Evolutionary conservation across 352 stramenopile species (phyloP).

Genomic region (Hyaloperonospora arabidopsidis): DNA sequence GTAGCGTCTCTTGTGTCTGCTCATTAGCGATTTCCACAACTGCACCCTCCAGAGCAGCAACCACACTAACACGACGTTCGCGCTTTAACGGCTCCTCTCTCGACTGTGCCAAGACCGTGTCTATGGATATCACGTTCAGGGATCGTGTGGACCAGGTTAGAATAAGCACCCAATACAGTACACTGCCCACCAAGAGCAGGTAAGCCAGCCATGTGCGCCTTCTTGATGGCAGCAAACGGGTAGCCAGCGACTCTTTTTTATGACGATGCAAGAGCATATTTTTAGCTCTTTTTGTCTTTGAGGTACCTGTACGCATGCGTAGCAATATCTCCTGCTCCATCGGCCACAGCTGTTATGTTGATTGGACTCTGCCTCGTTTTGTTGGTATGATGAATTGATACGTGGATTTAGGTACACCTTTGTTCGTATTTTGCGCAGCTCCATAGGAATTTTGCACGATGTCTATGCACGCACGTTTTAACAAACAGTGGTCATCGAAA

Average conservation of each 20-base stretch:
- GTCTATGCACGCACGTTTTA: too few relatives aligned
- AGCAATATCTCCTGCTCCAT: conserved; percentile 20
- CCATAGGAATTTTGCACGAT: too few relatives aligned
- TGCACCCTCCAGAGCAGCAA: too few relatives aligned
- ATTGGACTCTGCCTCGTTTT: too few relatives aligned
- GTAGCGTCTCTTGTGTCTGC: not conserved
- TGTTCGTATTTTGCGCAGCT: too few relatives aligned
- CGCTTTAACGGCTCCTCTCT: too few relatives aligned
- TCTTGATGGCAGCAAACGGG: conserved; percentile 9
- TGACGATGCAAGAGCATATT: conserved; percentile 7
- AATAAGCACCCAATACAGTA: conserved; percentile 21
- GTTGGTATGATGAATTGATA: too few relatives aligned
- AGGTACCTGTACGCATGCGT: conserved; percentile 14
- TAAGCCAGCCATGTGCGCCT: conserved; percentile 15
- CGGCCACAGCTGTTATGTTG: too few relatives aligned
- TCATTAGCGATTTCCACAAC: not conserved
- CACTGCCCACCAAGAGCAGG: conserved; percentile 16
- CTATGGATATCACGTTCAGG: conserved; percentile 10
- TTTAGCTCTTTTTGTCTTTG: not conserved
- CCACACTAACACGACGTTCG: not conserved
- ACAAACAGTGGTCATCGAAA: too few relatives aligned
- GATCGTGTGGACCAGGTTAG: conserved; percentile 24
- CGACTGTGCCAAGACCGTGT: too few relatives aligned
- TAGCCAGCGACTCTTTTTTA: not conserved
- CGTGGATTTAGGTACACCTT: too few relatives aligned